phyloP scores from a whole-genome alignment of 2,329 filamentous ascomycete species.

The Aspergillus ruber region DNA sequence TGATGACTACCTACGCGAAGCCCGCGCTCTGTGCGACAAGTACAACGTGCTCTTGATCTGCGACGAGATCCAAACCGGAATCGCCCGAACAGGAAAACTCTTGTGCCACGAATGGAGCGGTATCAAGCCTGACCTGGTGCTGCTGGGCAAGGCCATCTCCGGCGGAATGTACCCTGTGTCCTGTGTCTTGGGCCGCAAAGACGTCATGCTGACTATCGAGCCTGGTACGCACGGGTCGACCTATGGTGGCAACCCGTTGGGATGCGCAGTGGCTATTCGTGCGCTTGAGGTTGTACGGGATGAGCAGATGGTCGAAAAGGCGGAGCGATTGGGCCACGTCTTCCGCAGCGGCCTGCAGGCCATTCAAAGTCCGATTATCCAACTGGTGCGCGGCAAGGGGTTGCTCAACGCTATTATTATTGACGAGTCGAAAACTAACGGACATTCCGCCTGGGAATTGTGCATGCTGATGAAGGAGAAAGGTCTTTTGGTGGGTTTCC shows the following conservation, averaged over 20 bases:
- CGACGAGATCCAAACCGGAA: constrained; percentile 97
- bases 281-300: constrained; percentile 91
- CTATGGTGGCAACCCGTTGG: constrained; percentile 95
- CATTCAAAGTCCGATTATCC: constrained; percentile 74
- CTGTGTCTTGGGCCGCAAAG: constrained; percentile 77
- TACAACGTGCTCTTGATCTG: constrained; percentile 94
- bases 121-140: constrained; percentile 90
- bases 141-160: constrained; percentile 94
- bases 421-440: constrained; percentile 77
- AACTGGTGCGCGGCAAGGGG: constrained; percentile 81
- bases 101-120: constrained; percentile 91
- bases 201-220: constrained; percentile 93
- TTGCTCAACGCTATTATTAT: constrained; percentile 94
- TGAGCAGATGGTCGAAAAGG: constrained; percentile 76
- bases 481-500: constrained; percentile 70
- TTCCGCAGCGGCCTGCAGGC: constrained; percentile 74
- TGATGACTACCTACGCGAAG: constrained; percentile 74
- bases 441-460: constrained; percentile 89
- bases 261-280: constrained; percentile 90
- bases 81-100: constrained; percentile 88
- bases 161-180: constrained; percentile 99
- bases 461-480: constrained; percentile 94
- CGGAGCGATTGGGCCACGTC: constrained; percentile 70
- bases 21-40: constrained; percentile 82
- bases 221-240: constrained; percentile 95